Percentiles rank a stretch among this genome's conserved stretches.
These are phyloP conservation scores for Podila clonocystis DNA, from an alignment of 192 early-diverging fungal species.

Conservation along the genomic window DNA sequence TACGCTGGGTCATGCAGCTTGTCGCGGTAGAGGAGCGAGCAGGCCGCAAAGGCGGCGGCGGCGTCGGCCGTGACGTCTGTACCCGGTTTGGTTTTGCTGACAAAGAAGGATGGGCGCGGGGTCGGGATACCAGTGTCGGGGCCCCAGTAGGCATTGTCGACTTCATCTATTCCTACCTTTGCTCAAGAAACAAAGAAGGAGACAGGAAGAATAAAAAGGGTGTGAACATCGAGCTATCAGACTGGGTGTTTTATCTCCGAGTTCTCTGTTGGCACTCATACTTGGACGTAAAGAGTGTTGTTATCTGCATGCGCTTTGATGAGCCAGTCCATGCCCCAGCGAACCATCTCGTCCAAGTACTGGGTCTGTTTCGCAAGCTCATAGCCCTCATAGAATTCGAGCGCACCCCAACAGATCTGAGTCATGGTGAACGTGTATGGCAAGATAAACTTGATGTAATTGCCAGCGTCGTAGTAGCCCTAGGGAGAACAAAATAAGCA, in stretches of 20 bases:
- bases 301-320: slow-evolving; percentile 62
- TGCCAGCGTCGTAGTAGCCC: slow-evolving; percentile 61
- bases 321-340: slow-evolving; percentile 68
- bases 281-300: slow-evolving; percentile 60
- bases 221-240: no score
- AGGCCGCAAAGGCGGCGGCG: slow-evolving; percentile 62
- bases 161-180: slow-evolving; percentile 37
- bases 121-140: slow-evolving; percentile 59
- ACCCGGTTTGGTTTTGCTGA: slow-evolving; percentile 54
- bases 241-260: no score
- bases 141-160: slow-evolving; percentile 68
- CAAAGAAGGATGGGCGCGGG: slow-evolving; percentile 56
- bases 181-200: no score
- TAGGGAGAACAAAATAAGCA: neutral
- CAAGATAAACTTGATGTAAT: slow-evolving; percentile 67
- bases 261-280: no score
- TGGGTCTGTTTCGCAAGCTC: slow-evolving; percentile 49
- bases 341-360: slow-evolving; percentile 57
- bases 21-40: slow-evolving; percentile 56
- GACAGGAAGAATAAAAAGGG: no score
- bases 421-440: slow-evolving; percentile 59
- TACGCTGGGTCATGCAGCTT: slow-evolving; percentile 53
- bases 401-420: slow-evolving; percentile 59
- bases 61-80: slow-evolving; percentile 62
- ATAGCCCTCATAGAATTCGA: slow-evolving; percentile 65